Conservation (phyloP, 2,329 filamentous ascomycete species). For the Cadophora sp. region DNA sequence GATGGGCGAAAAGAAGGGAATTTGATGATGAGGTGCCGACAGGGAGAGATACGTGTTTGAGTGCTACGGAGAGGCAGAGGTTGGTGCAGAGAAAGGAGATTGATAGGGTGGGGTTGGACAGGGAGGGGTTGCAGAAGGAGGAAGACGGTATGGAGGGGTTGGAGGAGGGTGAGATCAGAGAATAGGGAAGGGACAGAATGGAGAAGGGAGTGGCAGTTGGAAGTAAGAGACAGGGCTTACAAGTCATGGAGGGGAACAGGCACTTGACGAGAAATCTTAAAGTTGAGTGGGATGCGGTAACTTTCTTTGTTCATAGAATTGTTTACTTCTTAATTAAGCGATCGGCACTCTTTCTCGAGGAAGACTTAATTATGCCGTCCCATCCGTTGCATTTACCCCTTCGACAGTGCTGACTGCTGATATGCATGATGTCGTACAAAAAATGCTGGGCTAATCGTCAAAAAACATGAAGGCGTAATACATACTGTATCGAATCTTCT, state of each 20-base stretch:
- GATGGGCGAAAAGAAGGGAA: conserved; percentile 17
- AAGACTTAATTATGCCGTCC: background rate
- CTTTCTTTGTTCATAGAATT: background rate
- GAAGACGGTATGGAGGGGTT: background rate
- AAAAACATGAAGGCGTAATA: background rate
- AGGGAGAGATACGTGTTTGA: conserved; percentile 6
- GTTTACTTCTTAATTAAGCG: background rate
- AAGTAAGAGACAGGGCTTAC: no score
- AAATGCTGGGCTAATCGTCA: background rate
- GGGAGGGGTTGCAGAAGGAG: background rate
- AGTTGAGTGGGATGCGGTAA: background rate
- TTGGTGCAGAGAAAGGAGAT: conserved; percentile 2
- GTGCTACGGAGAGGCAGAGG: conserved; percentile 1
- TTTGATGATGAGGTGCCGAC: conserved; percentile 10
- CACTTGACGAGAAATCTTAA: background rate
- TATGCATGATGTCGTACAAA: background rate
- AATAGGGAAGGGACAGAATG: background rate
- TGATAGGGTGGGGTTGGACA: background rate
- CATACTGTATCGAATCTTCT: background rate
- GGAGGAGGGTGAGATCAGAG: conserved; percentile 11
- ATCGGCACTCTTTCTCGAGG: background rate
- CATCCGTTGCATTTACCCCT: background rate
- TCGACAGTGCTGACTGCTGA: background rate
- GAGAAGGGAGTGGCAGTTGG: background rate
- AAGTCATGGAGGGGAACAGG: no score